These are phyloP conservation scores for Boletus vinaceobasis DNA, from an alignment of 768 basidiomycete genomes.

Conservation along the genomic window DNA sequence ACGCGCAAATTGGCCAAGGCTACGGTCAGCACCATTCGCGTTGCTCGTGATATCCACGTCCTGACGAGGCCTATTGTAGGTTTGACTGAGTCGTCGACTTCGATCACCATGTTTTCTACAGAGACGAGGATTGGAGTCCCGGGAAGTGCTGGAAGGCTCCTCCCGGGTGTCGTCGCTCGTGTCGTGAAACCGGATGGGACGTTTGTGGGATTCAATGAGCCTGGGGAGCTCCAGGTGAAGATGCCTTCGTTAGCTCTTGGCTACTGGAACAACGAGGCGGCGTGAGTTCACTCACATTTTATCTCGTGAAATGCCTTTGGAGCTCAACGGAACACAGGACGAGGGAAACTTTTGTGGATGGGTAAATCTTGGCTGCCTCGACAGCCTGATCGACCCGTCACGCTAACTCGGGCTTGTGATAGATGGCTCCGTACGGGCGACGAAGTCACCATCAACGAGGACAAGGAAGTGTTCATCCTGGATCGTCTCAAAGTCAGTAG, in stretches of 20 bases:
- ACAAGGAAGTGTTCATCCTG: constrained; percentile 56
- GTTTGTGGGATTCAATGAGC: constrained; percentile 50
- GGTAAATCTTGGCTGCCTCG: constrained; percentile 37
- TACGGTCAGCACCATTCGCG: constrained; percentile 40
- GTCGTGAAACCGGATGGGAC: constrained; percentile 58
- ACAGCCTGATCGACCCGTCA: neutral
- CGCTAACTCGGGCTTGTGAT: neutral
- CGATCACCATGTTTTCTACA: constrained; percentile 47
- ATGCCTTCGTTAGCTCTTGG: constrained; percentile 38
- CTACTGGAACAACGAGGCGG: constrained; percentile 55
- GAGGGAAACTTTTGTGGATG: constrained; percentile 63
- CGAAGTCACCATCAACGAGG: constrained; percentile 51
- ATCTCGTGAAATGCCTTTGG: neutral
- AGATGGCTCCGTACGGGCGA: constrained; percentile 74
- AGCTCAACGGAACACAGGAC: constrained; percentile 40
- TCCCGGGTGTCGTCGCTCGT: constrained; percentile 54
- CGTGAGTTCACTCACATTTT: constrained; percentile 41
- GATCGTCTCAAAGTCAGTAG: constrained; percentile 57
- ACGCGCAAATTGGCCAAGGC: constrained; percentile 62
- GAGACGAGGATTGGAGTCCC: constrained; percentile 46
- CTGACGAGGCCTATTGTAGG: constrained; percentile 35
- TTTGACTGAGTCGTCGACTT: constrained; percentile 63
- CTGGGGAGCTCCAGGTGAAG: constrained; percentile 56
- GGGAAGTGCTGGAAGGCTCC: constrained; percentile 46
- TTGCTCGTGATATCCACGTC: neutral